A percentile compares a stretch with the other conserved stretches of the same genome.
Conservation (phyloP, 2,329 filamentous ascomycete genomes). For the Hypoxylon sp. region DNA sequence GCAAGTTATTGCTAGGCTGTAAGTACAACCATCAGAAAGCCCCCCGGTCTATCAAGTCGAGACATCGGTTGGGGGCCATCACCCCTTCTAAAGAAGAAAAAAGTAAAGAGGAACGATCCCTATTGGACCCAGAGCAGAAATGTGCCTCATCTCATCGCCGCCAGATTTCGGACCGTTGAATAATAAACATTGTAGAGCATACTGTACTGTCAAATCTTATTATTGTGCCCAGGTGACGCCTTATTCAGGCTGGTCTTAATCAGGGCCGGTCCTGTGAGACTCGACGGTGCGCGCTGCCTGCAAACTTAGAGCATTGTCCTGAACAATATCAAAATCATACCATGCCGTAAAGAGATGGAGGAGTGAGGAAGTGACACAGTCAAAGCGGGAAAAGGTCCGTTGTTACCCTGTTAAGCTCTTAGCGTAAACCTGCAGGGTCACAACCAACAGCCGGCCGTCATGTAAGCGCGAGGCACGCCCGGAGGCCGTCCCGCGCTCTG, state of each 20-base stretch:
- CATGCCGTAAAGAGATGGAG: conserved; percentile 29
- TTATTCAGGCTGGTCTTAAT: conserved; percentile 16
- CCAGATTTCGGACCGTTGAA: conserved; percentile 28
- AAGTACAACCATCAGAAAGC: conserved; percentile 21
- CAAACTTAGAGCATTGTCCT: conserved; percentile 39
- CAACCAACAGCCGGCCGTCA: conserved; percentile 42
- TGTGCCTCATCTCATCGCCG: conserved; percentile 13
- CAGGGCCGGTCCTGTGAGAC: conserved; percentile 32
- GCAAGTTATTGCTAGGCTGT: conserved; percentile 16
- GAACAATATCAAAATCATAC: conserved; percentile 35
- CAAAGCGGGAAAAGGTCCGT: conserved; percentile 47
- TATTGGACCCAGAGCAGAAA: conserved; percentile 26
- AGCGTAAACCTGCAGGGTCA: conserved; percentile 33
- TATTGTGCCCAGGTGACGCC: conserved; percentile 5
- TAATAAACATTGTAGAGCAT: conserved; percentile 12
- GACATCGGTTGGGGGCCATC: conserved; percentile 41
- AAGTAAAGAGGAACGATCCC: conserved; percentile 20
- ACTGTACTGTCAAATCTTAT: conserved; percentile 16
- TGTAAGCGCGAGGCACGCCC: conserved; percentile 42
- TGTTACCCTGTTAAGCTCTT: conserved; percentile 33
- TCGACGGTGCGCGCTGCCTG: conserved; percentile 27
- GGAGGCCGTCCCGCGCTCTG: conserved; percentile 26
- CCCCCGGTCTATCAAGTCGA: conserved; percentile 30
- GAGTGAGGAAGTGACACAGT: conserved; percentile 39
- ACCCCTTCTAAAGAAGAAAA: conserved; percentile 19